Percentiles rank a stretch among this genome's conserved stretches.
phyloP scores from a whole-genome alignment of 805 yeast genomes.

The Wickerhamiella musiphila region DNA sequence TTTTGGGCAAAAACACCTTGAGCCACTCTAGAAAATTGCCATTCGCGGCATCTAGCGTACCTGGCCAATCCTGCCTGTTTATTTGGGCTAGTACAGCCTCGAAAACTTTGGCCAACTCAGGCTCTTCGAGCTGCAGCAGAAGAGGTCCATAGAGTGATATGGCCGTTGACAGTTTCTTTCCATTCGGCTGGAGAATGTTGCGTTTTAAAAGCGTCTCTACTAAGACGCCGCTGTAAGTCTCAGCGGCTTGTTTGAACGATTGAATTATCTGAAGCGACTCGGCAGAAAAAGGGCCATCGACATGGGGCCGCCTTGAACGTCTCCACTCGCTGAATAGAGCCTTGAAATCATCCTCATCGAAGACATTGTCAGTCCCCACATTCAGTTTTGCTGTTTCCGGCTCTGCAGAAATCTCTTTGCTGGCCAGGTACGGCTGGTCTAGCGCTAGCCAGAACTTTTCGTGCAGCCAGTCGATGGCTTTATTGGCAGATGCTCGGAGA shows the following conservation, averaged over 20 bases:
- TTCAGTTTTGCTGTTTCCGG: constrained; percentile 12
- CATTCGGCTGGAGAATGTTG: constrained; percentile 12
- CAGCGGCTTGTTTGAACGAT: constrained; percentile 2
- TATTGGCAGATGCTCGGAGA: constrained; percentile 38
- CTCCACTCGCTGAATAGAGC: constrained; percentile 31
- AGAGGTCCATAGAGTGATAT: constrained; percentile 13
- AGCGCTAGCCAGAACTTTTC: constrained; percentile 46
- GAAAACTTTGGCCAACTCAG: constrained; percentile 4
- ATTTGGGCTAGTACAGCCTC: constrained; percentile 3
- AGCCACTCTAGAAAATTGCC: constrained; percentile 11
- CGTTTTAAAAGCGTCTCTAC: constrained; percentile 9
- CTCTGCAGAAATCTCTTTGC: constrained; percentile 13
- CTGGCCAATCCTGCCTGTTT: constrained; percentile 11
- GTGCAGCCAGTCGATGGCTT: constrained; percentile 63
- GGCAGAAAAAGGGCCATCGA: constrained; percentile 13
- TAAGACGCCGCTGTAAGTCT: constrained; percentile 1
- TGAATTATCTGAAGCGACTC: constrained; percentile 4
- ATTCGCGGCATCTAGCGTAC: background rate
- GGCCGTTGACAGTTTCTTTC: constrained; percentile 3
- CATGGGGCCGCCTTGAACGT: constrained; percentile 31
- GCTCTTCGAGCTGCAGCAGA: constrained; percentile 6
- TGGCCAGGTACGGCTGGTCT: constrained; percentile 4
- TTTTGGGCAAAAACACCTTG: constrained; percentile 6
- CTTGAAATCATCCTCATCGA: constrained; percentile 15
- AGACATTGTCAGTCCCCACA: background rate